A percentile compares a stretch with the other conserved stretches of the same genome.
phyloP scores from a whole-genome alignment of 2,329 filamentous ascomycete genomes.

The Lasiodiplodia citricola region DNA sequence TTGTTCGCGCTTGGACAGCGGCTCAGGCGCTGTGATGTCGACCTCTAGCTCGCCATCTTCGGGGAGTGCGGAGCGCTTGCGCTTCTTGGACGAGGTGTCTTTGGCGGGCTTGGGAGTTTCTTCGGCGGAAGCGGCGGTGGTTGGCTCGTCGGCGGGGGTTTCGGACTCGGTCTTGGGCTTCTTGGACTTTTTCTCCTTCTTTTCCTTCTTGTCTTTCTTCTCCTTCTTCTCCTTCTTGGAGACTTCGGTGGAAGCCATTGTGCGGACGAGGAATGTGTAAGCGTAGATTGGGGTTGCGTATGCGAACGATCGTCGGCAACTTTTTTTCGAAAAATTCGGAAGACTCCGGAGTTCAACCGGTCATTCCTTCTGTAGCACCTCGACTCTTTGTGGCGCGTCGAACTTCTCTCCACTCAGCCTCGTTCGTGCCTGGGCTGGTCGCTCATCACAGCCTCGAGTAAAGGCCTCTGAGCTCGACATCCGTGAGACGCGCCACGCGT shows the following conservation, averaged over 20 bases:
- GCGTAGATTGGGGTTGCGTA: too few relatives aligned
- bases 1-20: constrained; percentile 90
- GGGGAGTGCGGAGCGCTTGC: constrained; percentile 64
- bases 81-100: constrained; percentile 41
- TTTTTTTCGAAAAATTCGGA: constrained; percentile 16
- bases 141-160: constrained; percentile 3
- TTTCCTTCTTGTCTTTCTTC: constrained; percentile 32
- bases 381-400: not conserved
- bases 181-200: constrained; percentile 29
- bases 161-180: constrained; percentile 19
- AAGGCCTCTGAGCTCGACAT: not conserved
- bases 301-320: constrained; percentile 4
- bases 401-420: not conserved
- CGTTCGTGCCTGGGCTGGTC: not conserved
- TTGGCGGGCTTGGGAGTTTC: constrained; percentile 27
- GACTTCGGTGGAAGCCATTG: constrained; percentile 9
- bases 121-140: not conserved
- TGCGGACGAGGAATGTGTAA: not conserved
- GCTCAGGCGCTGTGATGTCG: constrained; percentile 86
- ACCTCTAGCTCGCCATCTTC: constrained; percentile 74
- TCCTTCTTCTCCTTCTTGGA: constrained; percentile 25
- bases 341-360: not conserved
- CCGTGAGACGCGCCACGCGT: not conserved
- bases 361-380: not conserved
- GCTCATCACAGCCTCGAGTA: not conserved